Evolutionary conservation across 176 grass and related monocot genomes (phyloP), one percentile per base, ranked within the genome.

Genomic region (Zoysia pacifica): DNA sequence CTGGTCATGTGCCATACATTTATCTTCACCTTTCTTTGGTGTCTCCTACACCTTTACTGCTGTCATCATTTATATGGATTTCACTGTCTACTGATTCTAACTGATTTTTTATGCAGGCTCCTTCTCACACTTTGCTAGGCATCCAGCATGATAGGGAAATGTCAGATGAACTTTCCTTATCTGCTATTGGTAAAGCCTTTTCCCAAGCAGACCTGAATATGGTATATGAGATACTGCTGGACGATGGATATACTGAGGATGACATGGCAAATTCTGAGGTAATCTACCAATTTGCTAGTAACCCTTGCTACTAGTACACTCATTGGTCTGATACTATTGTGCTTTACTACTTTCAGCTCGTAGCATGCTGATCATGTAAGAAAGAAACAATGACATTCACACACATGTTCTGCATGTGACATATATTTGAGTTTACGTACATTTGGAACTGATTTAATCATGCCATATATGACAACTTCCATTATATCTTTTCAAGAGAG

Each of bases 211-310:
- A 97, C 60, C 76, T 91, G 56, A 70, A 75, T 46, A 75, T 58
- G 58, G 90, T 94, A 19, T 79, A 94, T 86, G 91, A 86, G 60
- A 84, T 90, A 48, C 52, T 97, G 74, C 84, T 84, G 62, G 80
- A 73, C 3, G 75, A 81, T 69, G 94, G 86, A 65, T 97, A 93
- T 78, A 72, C 75, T 12, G 87, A 90, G 67, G 91, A 94, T 60
- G 91, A 91, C n/a, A 79, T 54, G 11, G 73, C 81, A 14, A 86
- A 81, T 14, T 87, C 82, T 79, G 89, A 94, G 48, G 94, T 97
- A 78, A 68, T 67, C 42, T 45, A 71, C 70, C 5, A 67, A 28
- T 60, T 74, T 81, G 10, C 46, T 28, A 53, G 11, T 66, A 40
- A 42, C 41, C 37, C 40, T 38, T 54, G 40, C 5, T 54, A 45